phyloP scores from a whole-genome alignment of 148 eudicot genomes.

The Rhododendron simsii region DNA sequence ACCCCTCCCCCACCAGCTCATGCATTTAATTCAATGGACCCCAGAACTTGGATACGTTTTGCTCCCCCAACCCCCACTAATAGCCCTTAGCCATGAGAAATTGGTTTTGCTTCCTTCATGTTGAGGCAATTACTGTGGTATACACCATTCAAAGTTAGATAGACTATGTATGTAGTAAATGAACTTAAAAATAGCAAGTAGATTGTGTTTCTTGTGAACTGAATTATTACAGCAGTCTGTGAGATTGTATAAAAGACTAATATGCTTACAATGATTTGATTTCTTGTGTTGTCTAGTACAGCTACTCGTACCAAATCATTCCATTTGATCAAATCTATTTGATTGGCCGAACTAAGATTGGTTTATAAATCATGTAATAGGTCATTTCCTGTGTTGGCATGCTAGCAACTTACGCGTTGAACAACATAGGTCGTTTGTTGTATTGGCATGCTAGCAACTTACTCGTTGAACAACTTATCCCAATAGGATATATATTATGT shows the following conservation, averaged over 20 bases:
- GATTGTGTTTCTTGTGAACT: neutral
- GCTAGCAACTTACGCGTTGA: neutral
- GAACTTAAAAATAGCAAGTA: neutral
- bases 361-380: neutral
- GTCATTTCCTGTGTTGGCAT: neutral
- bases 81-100: constrained; percentile 7
- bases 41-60: constrained; percentile 35
- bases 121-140: neutral
- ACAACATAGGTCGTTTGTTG: too few species aligned
- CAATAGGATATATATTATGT: neutral
- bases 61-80: constrained; percentile 26
- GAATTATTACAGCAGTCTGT: neutral
- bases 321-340: neutral
- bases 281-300: neutral
- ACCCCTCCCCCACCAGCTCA: constrained; percentile 13
- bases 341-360: neutral
- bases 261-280: neutral
- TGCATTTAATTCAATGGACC: constrained; percentile 27
- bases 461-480: neutral
- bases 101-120: neutral
- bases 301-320: neutral
- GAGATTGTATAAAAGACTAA: neutral
- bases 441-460: too few species aligned
- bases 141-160: neutral
- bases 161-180: neutral